These are phyloP conservation scores for Podila epicladia DNA, from an alignment of 192 early-diverging fungal genomes.

Conservation along the genomic window DNA sequence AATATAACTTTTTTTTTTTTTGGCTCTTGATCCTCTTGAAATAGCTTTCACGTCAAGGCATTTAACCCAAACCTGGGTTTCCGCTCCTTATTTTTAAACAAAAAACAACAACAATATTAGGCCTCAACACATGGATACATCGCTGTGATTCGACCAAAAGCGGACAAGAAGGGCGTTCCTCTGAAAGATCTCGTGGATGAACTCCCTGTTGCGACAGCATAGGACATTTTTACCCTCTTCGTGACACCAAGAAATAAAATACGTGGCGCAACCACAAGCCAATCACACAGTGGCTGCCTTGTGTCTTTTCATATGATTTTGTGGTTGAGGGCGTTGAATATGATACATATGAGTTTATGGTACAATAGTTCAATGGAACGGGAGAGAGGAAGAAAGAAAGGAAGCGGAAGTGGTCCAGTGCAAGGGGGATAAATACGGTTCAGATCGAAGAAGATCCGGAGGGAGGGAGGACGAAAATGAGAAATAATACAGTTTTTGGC, in stretches of 20 bases:
- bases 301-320: too few relatives aligned
- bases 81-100: neutral
- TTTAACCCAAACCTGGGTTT: neutral
- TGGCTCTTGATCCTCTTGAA: neutral
- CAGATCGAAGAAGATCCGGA: neutral
- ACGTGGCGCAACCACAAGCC: too few relatives aligned
- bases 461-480: constrained; percentile 4
- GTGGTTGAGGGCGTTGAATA: too few relatives aligned
- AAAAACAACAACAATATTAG: constrained; percentile 8
- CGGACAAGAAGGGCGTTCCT: constrained; percentile 32
- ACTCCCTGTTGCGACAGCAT: neutral
- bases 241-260: neutral
- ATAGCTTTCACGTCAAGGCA: neutral
- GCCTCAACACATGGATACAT: constrained; percentile 49
- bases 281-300: too few relatives aligned
- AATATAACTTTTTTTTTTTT: neutral
- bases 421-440: neutral
- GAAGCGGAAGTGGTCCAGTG: neutral
- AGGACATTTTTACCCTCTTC: neutral
- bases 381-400: constrained; percentile 1
- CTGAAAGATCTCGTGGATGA: constrained; percentile 16
- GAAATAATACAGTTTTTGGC: neutral
- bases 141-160: constrained; percentile 39
- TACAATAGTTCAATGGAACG: neutral
- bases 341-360: neutral